phyloP scores from a whole-genome alignment of 148 eudicot genomes.

The Selenicereus undatus region DNA sequence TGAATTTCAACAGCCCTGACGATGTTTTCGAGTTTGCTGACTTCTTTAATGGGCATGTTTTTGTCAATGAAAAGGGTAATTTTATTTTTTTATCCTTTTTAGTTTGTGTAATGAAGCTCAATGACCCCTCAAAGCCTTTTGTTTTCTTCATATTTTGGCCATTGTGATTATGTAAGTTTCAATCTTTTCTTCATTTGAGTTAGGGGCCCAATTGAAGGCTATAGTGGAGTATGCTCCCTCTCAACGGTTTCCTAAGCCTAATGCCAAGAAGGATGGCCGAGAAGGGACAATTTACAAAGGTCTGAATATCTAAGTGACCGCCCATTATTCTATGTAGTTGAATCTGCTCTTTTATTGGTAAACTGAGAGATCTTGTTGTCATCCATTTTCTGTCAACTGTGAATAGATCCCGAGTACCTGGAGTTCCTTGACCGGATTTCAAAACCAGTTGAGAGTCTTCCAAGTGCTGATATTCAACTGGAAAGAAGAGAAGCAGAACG shows the following conservation, averaged over 20 bases:
- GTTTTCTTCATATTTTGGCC: neutral
- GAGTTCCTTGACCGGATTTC: constrained; percentile 42
- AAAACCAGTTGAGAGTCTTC: constrained; percentile 45
- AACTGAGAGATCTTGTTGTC: neutral
- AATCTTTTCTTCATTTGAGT: neutral
- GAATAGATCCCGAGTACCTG: constrained; percentile 43
- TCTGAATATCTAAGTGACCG: neutral
- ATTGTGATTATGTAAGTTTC: neutral
- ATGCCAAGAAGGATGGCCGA: constrained; percentile 45
- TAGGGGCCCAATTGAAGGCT: constrained; percentile 47
- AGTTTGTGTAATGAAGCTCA: too few relatives aligned
- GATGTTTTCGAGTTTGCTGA: constrained; percentile 44
- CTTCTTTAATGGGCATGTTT: constrained; percentile 47
- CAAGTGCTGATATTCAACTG: constrained; percentile 48
- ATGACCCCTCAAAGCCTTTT: neutral
- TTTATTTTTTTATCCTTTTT: neutral
- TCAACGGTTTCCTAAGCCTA: constrained; percentile 38
- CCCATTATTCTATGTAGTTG: neutral
- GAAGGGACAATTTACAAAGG: constrained; percentile 51
- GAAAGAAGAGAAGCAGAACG: constrained; percentile 48
- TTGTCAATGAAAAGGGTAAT: constrained; percentile 52
- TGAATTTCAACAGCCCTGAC: constrained; percentile 42
- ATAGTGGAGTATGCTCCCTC: constrained; percentile 51
- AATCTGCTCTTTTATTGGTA: neutral
- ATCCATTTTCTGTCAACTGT: neutral